Conservation (phyloP, 2,329 filamentous ascomycete genomes). For the Didymella segeticola region DNA sequence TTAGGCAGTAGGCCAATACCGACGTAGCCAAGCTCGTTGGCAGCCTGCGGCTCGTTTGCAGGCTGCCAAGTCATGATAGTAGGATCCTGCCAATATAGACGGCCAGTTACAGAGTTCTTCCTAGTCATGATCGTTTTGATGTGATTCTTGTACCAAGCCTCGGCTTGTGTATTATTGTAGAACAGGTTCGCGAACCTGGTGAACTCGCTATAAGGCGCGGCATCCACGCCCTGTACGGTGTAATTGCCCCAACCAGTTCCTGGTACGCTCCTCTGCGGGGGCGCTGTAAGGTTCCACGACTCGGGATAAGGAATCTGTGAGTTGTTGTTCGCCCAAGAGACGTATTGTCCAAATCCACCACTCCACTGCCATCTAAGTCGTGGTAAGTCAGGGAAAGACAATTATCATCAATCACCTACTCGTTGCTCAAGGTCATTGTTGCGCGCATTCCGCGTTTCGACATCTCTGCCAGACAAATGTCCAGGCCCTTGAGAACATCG, state of each 20-base stretch:
- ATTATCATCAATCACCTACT: too few relatives aligned
- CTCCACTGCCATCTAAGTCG: constrained; percentile 53
- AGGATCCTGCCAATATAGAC: constrained; percentile 42
- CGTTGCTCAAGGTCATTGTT: constrained; percentile 50
- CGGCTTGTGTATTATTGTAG: constrained; percentile 45
- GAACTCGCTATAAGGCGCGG: constrained; percentile 39
- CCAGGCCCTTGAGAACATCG: constrained; percentile 46
- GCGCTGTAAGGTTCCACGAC: constrained; percentile 49
- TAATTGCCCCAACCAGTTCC: constrained; percentile 52
- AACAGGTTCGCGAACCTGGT: constrained; percentile 44
- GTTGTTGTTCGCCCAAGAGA: constrained; percentile 48
- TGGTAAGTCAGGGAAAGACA: too few relatives aligned
- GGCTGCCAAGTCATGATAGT: constrained; percentile 53
- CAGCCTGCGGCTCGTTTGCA: constrained; percentile 50
- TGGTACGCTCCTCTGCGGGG: constrained; percentile 42
- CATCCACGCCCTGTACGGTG: constrained; percentile 43
- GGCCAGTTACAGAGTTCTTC: constrained; percentile 47
- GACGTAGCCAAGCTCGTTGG: constrained; percentile 32
- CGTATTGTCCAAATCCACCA: constrained; percentile 49
- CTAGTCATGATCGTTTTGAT: constrained; percentile 47
- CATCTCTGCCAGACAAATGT: constrained; percentile 51
- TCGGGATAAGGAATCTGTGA: constrained; percentile 46
- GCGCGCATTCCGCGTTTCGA: constrained; percentile 50
- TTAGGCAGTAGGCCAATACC: constrained; percentile 40
- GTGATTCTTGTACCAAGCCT: constrained; percentile 48